Evolutionary conservation across 768 basidiomycete species (phyloP), one percentile per base, ranked within the genome.

Genomic region (Panaeolus cyanescens): DNA sequence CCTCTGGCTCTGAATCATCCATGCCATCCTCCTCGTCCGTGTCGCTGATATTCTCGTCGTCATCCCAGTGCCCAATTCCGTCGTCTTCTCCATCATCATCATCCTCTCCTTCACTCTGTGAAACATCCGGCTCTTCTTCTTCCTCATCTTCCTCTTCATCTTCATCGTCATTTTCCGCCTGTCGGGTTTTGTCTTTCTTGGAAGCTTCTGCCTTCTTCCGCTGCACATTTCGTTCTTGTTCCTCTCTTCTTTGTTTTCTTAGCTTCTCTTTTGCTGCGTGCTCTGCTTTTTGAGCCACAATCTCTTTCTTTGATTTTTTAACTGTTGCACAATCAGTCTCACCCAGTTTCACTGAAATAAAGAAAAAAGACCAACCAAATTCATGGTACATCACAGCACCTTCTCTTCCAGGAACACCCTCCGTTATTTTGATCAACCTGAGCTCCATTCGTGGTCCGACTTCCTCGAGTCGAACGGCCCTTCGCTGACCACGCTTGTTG

Each of bases 381-480:
- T 93, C 89, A 72, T 99, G 97, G 79, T 91, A 97, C 37, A 99
- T 89, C 1, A 98, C 93, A 64, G 84, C 86, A 5, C 97, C 94
- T 74, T 96, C 94, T 67, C 89, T 96, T 13, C 96, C 97, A 4
- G 96, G 95, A 17, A 92, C 79, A 22, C 97, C 96, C 73, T 98
- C 96, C 17, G 89, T 86, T 60, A 99, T 95, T 80, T 99, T 99
- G 67, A 98, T 86, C 66, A 99, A 77, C 64, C 85, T 83, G 66
- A 99, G 77, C 75, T 99, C 97, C 88, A 99, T 90, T 70, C 97
- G 81, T 37, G 97, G 97, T 1, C 97, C 97, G 42, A 98, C 86
- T 76, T 99, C 97, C 58, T 96, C 92, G 56, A 99, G 79, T 66
- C 89, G 83, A 10, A 99, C 93, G 5, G 97, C 96, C 65, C 93